phyloP scores from a whole-genome alignment of 805 yeast species.

The Vanderwaltozyma verrucispora region DNA sequence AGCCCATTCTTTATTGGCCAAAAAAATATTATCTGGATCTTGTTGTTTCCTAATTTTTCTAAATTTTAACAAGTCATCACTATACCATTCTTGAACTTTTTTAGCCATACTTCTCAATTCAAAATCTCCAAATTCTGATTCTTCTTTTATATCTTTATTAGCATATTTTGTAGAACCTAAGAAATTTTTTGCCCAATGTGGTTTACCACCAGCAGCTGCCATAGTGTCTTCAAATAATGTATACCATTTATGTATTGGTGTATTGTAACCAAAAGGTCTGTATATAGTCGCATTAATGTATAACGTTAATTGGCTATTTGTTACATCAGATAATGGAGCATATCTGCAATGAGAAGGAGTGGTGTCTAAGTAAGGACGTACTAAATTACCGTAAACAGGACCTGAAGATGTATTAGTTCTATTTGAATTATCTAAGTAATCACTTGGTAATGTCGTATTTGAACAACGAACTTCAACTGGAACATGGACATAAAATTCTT shows the following conservation, averaged over 20 bases:
- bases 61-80: conserved; percentile 52
- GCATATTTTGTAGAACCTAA: conserved; percentile 42
- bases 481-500: conserved; percentile 79
- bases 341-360: conserved; percentile 55
- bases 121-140: conserved; percentile 40
- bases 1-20: conserved; percentile 74
- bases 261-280: conserved; percentile 75
- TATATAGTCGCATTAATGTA: conserved; percentile 92
- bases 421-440: conserved; percentile 37
- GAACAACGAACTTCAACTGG: conserved; percentile 94
- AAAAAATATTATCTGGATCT: conserved; percentile 77
- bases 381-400: conserved; percentile 72
- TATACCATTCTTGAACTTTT: conserved; percentile 69
- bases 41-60: conserved; percentile 51
- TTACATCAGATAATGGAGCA: conserved; percentile 35
- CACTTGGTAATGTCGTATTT: conserved; percentile 49
- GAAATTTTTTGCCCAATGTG: conserved; percentile 98
- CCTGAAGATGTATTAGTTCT: conserved; percentile 54
- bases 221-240: conserved; percentile 70
- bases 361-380: conserved; percentile 72
- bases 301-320: conserved; percentile 69
- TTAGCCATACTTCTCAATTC: conserved; percentile 74
- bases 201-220: conserved; percentile 76
- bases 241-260: conserved; percentile 74
- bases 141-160: conserved; percentile 25